phyloP scores from a whole-genome alignment of 2,329 filamentous ascomycete genomes.

The Ilyonectria destructans region DNA sequence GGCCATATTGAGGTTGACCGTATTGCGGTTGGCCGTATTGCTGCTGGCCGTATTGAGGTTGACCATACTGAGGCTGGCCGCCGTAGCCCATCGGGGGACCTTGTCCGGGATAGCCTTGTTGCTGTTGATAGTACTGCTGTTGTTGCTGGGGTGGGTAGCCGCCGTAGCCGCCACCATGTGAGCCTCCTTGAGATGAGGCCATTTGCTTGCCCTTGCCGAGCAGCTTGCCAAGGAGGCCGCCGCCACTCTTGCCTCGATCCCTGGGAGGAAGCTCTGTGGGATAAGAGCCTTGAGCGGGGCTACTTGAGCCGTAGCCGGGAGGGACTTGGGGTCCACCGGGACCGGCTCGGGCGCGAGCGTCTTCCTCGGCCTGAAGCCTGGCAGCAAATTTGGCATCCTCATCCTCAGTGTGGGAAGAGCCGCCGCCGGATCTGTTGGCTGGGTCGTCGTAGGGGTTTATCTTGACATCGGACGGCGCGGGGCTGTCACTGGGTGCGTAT shows the following conservation, averaged over 20 bases:
- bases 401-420: constrained; percentile 59
- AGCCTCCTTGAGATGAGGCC: constrained; percentile 51
- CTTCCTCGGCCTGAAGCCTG: constrained; percentile 87
- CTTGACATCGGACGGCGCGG: constrained; percentile 71
- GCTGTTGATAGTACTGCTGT: constrained; percentile 47
- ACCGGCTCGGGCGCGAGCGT: constrained; percentile 69
- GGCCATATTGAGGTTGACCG: constrained; percentile 52
- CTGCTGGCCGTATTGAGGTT: constrained; percentile 33
- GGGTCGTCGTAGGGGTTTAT: constrained; percentile 78
- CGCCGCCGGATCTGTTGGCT: constrained; percentile 50
- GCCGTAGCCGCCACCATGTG: constrained; percentile 38
- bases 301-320: constrained; percentile 51
- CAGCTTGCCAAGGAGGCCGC: constrained; percentile 69
- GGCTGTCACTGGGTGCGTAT: constrained; percentile 68
- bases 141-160: constrained; percentile 53
- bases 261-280: constrained; percentile 62
- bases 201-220: constrained; percentile 63
- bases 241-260: constrained; percentile 59
- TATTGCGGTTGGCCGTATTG: constrained; percentile 51
- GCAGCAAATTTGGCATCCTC: constrained; percentile 84
- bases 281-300: constrained; percentile 50
- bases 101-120: constrained; percentile 46
- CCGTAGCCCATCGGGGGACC: constrained; percentile 49
- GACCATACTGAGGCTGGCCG: constrained; percentile 47
- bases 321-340: constrained; percentile 52